These are phyloP conservation scores for Ophiostoma piceae DNA, from an alignment of 2,329 filamentous ascomycete species.

Conservation along the genomic window DNA sequence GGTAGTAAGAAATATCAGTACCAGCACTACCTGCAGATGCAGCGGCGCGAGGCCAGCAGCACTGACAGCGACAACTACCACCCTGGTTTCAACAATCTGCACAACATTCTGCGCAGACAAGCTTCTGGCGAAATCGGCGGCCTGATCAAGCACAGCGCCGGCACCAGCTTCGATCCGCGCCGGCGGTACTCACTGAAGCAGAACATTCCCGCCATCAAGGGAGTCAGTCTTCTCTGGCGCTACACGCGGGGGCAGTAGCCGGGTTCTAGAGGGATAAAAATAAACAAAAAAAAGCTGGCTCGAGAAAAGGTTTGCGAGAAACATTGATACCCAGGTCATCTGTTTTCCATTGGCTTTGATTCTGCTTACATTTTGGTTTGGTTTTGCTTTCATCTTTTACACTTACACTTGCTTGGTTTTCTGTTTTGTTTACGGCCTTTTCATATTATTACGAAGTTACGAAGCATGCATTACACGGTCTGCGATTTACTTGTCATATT, in stretches of 20 bases:
- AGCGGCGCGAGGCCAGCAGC: constrained; percentile 1
- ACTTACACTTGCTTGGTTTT: neutral
- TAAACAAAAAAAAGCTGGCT: neutral
- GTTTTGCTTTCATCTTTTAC: neutral
- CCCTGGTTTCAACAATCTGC: constrained; percentile 1
- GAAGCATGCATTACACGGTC: neutral
- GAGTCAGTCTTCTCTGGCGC: constrained; percentile 27
- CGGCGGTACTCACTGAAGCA: constrained; percentile 21
- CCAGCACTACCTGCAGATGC: neutral
- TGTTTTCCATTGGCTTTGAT: neutral
- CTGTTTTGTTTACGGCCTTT: neutral
- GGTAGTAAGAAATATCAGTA: constrained; percentile 6
- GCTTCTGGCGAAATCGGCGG: neutral
- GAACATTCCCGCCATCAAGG: constrained; percentile 25
- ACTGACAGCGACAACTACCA: neutral
- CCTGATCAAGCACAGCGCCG: neutral
- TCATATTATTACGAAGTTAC: neutral
- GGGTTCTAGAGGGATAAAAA: neutral
- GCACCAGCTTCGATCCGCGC: neutral
- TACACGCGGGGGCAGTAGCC: constrained; percentile 21
- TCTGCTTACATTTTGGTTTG: too few relatives aligned
- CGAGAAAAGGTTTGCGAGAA: neutral
- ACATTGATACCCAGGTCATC: neutral
- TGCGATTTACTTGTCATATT: neutral
- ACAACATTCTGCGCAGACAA: constrained; percentile 13